These are phyloP conservation scores for Pisolithus marmoratus DNA, from an alignment of 768 basidiomycete genomes.

Conservation along the genomic window DNA sequence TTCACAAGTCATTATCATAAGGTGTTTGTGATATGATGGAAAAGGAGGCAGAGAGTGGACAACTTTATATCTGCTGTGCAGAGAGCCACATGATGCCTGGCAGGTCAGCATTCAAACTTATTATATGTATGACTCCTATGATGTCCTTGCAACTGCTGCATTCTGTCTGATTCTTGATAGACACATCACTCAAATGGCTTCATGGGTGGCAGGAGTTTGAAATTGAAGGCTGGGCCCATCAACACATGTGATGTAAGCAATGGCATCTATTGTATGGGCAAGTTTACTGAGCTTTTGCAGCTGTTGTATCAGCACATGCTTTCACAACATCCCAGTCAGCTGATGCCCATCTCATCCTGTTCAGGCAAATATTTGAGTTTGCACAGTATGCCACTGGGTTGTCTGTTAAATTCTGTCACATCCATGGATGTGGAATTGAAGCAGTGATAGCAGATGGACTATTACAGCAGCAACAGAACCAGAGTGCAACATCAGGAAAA, in stretches of 20 bases:
- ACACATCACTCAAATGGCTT: slow-evolving; percentile 13
- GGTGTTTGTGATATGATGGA: too few relatives aligned
- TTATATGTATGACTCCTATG: slow-evolving; percentile 20
- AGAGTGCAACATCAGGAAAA: too few relatives aligned
- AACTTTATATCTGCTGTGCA: slow-evolving; percentile 16
- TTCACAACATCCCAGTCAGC: slow-evolving; percentile 25
- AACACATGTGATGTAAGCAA: slow-evolving; percentile 7
- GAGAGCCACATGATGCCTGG: slow-evolving; percentile 6
- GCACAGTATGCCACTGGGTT: slow-evolving; percentile 14
- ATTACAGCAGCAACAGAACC: too few relatives aligned
- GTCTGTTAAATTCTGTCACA: slow-evolving; percentile 16
- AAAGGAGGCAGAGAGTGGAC: too few relatives aligned
- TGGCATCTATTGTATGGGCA: background rate
- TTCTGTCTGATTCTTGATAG: slow-evolving; percentile 5
- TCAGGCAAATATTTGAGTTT: slow-evolving; percentile 18
- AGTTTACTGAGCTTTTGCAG: slow-evolving; percentile 3
- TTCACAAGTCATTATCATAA: too few relatives aligned
- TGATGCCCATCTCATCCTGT: slow-evolving; percentile 18
- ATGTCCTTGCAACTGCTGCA: slow-evolving; percentile 15
- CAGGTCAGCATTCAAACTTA: slow-evolving; percentile 7
- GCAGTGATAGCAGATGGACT: slow-evolving; percentile 19
- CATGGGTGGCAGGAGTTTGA: slow-evolving; percentile 15
- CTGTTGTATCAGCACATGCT: slow-evolving; percentile 12
- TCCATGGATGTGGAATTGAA: slow-evolving; percentile 16
- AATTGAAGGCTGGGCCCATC: slow-evolving; percentile 11